Evolutionary conservation across 768 basidiomycete genomes (phyloP), one percentile per base, ranked within the genome.

Genomic region (Xerocomellus amylosporus): DNA sequence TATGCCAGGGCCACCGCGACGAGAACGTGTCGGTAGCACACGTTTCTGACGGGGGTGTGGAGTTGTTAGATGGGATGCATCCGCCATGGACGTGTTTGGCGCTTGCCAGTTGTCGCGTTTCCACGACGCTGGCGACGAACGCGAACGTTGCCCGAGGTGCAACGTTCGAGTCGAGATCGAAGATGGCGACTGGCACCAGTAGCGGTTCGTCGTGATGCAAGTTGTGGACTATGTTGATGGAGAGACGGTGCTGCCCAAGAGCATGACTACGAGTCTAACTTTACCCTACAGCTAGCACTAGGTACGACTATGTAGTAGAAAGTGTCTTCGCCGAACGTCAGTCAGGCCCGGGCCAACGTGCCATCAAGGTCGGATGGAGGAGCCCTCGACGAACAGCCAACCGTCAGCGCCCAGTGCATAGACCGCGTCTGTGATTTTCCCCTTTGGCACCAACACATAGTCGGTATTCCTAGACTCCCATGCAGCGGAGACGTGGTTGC

Each of bases 1-100:
- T 47, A 90, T 82, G 34, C 89, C 90, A 28, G 88, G 86, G 15
- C 89, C 90, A 51, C 89, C 87, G 52, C 92, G 82, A 62, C 90
- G 79, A 52, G 87, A 81, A 63, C 93, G 83, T 70, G 89, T 82
- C 40, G 93, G 93, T 53, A 92, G 75, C 41, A 92, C 85, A 69
- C 92, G 86, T 73, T 87, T 88, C 72, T 84, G 85, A 52, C 80
- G 83, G 58, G 74, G 68, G 62, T 76, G 72, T 43, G 71, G 62
- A 46, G 66, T 64, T 49, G 71, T 55, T 58, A 50, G 56, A 56
- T 72, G 73, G 53, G 72, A 58, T 54, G 65, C 65, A 59, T 78
- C 75, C 41, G 69, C 65, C 70, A 71, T 71, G 56, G 58, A 41
- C 53, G 41, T 45, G 47, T 30, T 38, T 24, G 46, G 53, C 54